Base-by-base conservation (phyloP, 1,139 yeast species). In the Hansenula lynferdii region DNA sequence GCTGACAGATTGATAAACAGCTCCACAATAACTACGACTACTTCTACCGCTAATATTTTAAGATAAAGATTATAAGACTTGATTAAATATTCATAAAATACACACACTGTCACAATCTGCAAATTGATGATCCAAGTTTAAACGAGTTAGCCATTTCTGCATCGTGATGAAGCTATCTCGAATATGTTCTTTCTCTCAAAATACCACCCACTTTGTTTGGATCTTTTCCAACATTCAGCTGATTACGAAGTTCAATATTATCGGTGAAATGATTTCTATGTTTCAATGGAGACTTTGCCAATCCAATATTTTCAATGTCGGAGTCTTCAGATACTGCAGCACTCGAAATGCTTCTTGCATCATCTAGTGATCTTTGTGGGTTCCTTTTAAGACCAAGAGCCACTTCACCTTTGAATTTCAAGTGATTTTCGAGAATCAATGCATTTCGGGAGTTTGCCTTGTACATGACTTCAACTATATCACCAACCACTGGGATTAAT, bases 401-500 rank as follows among this genome's bases (percentile, higher is more conserved):
- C 40, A n/a, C 26, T 22, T 43, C 45, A 8, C 64, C 61, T 30
- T 75, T 75, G 34, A 67, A 63, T 28, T 71, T 69, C 49, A 83
- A 60, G 46, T 75, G 64, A 40, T 70, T 69, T 55, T 85, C 90
- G 50, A 84, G 60, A 35, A 82, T 49, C 30, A 83, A 64, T 36
- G 80, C 79, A 56, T 85, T 85, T 44, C 95, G 64, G 24, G 86
- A 80, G 50, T 84, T 84, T 40, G 89, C 78, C 62, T 84, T 81
- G 62, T 82, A 85, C 38, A 80, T 65, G 21, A 85, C 77, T 45
- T 77, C 78, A 39, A 81, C 69, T 33, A 83, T 60, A 49, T 77
- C 85, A 10, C 95, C 95, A 15, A 85, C 75, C 29, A 85, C 45
- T 2, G 95, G 95, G 31, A 83, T 73, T 51, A 85, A 62, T 0